These are phyloP conservation scores for Petunia secreta DNA, from an alignment of 257 asterid species.

Conservation along the genomic window DNA sequence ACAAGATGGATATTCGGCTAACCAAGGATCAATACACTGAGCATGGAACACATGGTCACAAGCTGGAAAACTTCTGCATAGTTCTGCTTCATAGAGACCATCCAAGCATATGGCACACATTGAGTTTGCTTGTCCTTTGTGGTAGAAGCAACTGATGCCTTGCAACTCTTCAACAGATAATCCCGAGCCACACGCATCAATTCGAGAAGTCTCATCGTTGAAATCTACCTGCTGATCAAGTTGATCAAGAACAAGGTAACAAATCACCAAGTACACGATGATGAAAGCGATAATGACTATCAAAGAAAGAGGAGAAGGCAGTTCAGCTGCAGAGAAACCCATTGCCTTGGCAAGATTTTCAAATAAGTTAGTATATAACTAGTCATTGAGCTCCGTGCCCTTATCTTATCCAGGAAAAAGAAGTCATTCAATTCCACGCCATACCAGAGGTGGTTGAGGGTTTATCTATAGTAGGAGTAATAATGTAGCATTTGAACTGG, in stretches of 20 bases:
- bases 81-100: conserved; percentile 37
- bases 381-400: conserved; percentile 38
- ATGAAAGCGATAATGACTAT: conserved; percentile 45
- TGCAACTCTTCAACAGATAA: conserved; percentile 50
- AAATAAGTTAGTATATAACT: conserved; percentile 40
- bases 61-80: conserved; percentile 57
- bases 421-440: conserved; percentile 22
- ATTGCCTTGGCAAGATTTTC: conserved; percentile 19
- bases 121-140: conserved; percentile 24
- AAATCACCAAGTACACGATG: conserved; percentile 44
- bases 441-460: conserved; percentile 51
- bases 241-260: conserved; percentile 50
- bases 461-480: conserved; percentile 37
- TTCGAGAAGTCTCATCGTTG: conserved; percentile 8
- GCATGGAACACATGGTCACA: conserved; percentile 66
- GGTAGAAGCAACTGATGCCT: conserved; percentile 48
- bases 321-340: conserved; percentile 40
- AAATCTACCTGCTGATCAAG: conserved; percentile 32
- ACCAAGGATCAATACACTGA: conserved; percentile 64
- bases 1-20: conserved; percentile 49
- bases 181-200: conserved; percentile 29
- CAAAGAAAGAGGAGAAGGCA: conserved; percentile 52
- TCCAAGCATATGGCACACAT: conserved; percentile 65
- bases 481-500: conserved; percentile 12
- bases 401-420: background rate